Evolutionary conservation across 2,329 filamentous ascomycete genomes (phyloP).

Genomic region (Colletotrichum ledebouriae): DNA sequence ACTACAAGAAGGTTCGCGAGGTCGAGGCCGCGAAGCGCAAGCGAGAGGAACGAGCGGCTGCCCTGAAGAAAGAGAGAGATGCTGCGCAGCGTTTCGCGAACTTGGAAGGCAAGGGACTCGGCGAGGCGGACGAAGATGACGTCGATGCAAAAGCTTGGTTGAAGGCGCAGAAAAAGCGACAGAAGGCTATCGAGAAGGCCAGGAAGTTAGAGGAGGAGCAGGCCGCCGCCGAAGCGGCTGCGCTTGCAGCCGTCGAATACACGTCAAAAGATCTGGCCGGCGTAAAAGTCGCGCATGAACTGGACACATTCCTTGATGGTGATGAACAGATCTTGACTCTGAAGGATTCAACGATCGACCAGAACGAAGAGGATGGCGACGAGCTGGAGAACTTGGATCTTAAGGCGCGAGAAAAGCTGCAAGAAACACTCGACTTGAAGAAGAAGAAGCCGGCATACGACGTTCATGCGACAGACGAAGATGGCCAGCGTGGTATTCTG

Average conservation of each 20-base stretch:
- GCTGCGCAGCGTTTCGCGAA: slow-evolving; percentile 80
- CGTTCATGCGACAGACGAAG: slow-evolving; percentile 76
- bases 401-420: slow-evolving; percentile 78
- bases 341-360: slow-evolving; percentile 90
- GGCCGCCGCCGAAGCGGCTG: slow-evolving; percentile 78
- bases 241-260: slow-evolving; percentile 76
- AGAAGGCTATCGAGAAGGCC: slow-evolving; percentile 88
- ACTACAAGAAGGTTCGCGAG: slow-evolving; percentile 75
- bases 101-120: slow-evolving; percentile 86
- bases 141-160: slow-evolving; percentile 90
- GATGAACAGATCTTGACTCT: slow-evolving; percentile 92
- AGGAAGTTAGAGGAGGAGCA: slow-evolving; percentile 81
- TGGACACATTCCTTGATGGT: slow-evolving; percentile 83
- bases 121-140: slow-evolving; percentile 77
- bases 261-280: slow-evolving; percentile 89
- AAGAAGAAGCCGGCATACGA: slow-evolving; percentile 93
- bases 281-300: slow-evolving; percentile 91
- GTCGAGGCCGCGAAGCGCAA: slow-evolving; percentile 82
- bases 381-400: slow-evolving; percentile 86
- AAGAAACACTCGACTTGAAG: slow-evolving; percentile 85
- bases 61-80: slow-evolving; percentile 90
- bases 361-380: slow-evolving; percentile 88
- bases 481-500: slow-evolving; percentile 76
- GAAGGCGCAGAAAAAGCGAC: slow-evolving; percentile 89
- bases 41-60: slow-evolving; percentile 84